Conservation (phyloP, 805 yeast genomes). For the Yarrowia sp. region DNA sequence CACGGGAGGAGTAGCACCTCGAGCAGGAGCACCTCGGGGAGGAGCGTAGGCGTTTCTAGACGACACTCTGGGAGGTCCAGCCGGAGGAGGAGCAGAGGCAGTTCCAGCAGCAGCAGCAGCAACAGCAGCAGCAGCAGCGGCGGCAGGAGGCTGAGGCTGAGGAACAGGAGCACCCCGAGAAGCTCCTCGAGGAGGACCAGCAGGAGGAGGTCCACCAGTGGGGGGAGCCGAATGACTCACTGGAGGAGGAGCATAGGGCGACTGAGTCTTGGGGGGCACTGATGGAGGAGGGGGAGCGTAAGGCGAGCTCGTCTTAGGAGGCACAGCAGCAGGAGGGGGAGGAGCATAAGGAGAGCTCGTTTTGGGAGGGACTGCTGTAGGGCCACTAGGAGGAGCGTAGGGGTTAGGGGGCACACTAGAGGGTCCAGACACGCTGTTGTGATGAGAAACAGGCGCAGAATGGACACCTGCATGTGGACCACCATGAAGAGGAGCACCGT, state of each 20-base stretch:
- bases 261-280: constrained; percentile 18
- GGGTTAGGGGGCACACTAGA: constrained; percentile 18
- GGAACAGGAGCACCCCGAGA: constrained; percentile 13
- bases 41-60: constrained; percentile 37
- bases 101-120: constrained; percentile 20
- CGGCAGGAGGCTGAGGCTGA: constrained; percentile 22
- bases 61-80: constrained; percentile 26
- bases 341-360: constrained; percentile 35
- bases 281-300: constrained; percentile 31
- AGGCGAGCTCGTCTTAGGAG: constrained; percentile 20
- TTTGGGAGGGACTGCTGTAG: constrained; percentile 22
- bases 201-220: constrained; percentile 12
- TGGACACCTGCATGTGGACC: constrained; percentile 9
- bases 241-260: constrained; percentile 29
- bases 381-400: constrained; percentile 33
- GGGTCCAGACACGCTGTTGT: constrained; percentile 23
- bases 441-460: constrained; percentile 31
- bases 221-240: constrained; percentile 5
- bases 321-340: constrained; percentile 32
- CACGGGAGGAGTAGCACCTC: constrained; percentile 26
- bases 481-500: constrained; percentile 25
- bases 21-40: constrained; percentile 29
- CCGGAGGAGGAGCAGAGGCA: constrained; percentile 6
- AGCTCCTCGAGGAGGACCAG: constrained; percentile 20
- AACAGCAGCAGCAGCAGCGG: constrained; percentile 9